Conservation (phyloP, 2,329 filamentous ascomycete genomes). For the Fusarium proliferatum region DNA sequence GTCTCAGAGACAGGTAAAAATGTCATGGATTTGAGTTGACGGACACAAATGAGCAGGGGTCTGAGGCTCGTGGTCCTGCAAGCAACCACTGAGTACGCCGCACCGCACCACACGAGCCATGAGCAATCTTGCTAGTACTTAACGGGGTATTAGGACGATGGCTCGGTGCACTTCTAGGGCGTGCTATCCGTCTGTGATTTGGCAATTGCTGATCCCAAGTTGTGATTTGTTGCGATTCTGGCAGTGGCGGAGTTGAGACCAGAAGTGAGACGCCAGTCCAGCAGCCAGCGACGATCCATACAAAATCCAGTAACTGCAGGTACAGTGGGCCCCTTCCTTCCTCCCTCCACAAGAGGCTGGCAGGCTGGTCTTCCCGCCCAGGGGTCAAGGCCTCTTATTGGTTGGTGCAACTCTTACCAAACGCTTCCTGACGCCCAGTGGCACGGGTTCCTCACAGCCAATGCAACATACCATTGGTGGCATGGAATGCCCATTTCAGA, state of each 20-base stretch:
- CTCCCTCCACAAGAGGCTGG: slow-evolving; percentile 22
- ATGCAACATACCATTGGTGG: slow-evolving; percentile 41
- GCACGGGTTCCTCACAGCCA: slow-evolving; percentile 25
- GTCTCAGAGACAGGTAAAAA: slow-evolving; percentile 35
- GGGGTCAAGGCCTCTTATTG: slow-evolving; percentile 33
- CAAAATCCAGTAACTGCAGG: slow-evolving; percentile 26
- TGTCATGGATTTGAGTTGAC: slow-evolving; percentile 21
- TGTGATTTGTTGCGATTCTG: slow-evolving; percentile 2
- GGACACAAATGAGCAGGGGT: slow-evolving; percentile 36
- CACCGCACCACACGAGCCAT: slow-evolving; percentile 19
- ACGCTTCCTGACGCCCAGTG: slow-evolving; percentile 37
- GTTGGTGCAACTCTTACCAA: slow-evolving; percentile 28
- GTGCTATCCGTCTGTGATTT: slow-evolving; percentile 18
- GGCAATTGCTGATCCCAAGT: neutral
- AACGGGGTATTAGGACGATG: neutral
- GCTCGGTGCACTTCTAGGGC: neutral
- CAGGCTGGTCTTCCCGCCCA: slow-evolving; percentile 27
- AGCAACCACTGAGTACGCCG: slow-evolving; percentile 29
- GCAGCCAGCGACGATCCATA: slow-evolving; percentile 24
- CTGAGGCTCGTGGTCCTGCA: slow-evolving; percentile 30
- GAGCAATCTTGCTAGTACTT: slow-evolving; percentile 22
- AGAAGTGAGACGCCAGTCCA: slow-evolving; percentile 17
- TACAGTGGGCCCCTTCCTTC: slow-evolving; percentile 20
- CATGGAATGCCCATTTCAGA: slow-evolving; percentile 25
- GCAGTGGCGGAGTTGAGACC: slow-evolving; percentile 29